phyloP scores from a whole-genome alignment of 345 rosid genomes.

The Mercurialis annua region DNA sequence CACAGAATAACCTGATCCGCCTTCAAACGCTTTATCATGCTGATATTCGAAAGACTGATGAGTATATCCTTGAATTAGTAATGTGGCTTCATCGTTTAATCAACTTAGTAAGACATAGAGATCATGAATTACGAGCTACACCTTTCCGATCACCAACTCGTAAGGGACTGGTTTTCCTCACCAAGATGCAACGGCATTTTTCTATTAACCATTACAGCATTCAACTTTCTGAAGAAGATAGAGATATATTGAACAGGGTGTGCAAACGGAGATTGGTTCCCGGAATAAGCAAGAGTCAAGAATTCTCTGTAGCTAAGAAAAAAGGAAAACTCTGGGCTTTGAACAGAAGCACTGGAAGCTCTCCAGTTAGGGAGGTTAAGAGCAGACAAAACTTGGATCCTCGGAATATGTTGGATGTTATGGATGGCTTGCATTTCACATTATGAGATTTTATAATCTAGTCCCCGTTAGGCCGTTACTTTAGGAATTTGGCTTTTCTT shows the following conservation, averaged over 20 bases:
- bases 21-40: slow-evolving; percentile 87
- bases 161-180: slow-evolving; percentile 23
- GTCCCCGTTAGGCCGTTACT: neutral
- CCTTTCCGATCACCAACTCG: slow-evolving; percentile 36
- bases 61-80: slow-evolving; percentile 64
- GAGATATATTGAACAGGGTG: slow-evolving; percentile 47
- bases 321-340: slow-evolving; percentile 36
- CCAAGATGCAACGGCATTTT: slow-evolving; percentile 36
- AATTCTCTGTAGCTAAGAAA: slow-evolving; percentile 37
- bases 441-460: neutral
- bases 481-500: neutral
- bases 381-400: slow-evolving; percentile 3
- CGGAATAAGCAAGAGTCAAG: slow-evolving; percentile 81
- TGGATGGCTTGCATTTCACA: slow-evolving; percentile 25
- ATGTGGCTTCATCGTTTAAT: slow-evolving; percentile 75
- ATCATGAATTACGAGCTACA: slow-evolving; percentile 31
- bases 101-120: slow-evolving; percentile 46
- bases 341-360: slow-evolving; percentile 67
- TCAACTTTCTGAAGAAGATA: slow-evolving; percentile 63
- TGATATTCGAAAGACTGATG: slow-evolving; percentile 57
- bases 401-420: slow-evolving; percentile 19
- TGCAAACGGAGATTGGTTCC: slow-evolving; percentile 42
- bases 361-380: slow-evolving; percentile 36
- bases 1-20: slow-evolving; percentile 42
- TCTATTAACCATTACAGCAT: slow-evolving; percentile 28